These are phyloP conservation scores for Linum usitatissimum DNA, from an alignment of 345 rosid genomes.

Conservation along the genomic window DNA sequence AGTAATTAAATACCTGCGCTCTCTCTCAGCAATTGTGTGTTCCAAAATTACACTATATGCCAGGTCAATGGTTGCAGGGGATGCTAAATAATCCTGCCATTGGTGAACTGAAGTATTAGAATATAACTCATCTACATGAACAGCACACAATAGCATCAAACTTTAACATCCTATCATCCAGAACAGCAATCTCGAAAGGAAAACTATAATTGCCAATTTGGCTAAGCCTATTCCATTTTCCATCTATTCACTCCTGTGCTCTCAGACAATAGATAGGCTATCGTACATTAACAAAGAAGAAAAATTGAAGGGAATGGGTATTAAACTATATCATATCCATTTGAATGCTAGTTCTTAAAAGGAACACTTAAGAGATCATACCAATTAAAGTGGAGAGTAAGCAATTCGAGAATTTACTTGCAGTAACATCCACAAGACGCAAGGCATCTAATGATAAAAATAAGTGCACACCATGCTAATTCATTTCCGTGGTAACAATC, in stretches of 20 bases:
- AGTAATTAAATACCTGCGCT: constrained; percentile 56
- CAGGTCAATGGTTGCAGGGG: constrained; percentile 65
- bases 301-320: neutral
- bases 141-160: neutral
- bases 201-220: neutral
- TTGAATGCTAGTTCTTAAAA: too few species aligned
- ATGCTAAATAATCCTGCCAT: constrained; percentile 83
- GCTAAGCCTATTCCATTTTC: neutral
- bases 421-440: neutral
- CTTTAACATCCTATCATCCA: neutral
- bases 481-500: neutral
- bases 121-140: neutral
- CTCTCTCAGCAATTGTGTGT: constrained; percentile 90
- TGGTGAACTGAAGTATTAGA: constrained; percentile 10
- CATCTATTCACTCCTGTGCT: neutral
- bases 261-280: neutral
- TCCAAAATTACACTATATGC: constrained; percentile 78
- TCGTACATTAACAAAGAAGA: neutral
- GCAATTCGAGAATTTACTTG: neutral
- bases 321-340: too few species aligned
- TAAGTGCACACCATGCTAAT: neutral
- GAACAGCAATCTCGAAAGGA: neutral
- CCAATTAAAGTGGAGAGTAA: neutral
- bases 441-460: neutral
- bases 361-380: neutral